A percentile compares a stretch with the other conserved stretches of the same genome.
Evolutionary conservation across 345 rosid genomes (phyloP).

Genomic region (Eucalyptus coolabah): DNA sequence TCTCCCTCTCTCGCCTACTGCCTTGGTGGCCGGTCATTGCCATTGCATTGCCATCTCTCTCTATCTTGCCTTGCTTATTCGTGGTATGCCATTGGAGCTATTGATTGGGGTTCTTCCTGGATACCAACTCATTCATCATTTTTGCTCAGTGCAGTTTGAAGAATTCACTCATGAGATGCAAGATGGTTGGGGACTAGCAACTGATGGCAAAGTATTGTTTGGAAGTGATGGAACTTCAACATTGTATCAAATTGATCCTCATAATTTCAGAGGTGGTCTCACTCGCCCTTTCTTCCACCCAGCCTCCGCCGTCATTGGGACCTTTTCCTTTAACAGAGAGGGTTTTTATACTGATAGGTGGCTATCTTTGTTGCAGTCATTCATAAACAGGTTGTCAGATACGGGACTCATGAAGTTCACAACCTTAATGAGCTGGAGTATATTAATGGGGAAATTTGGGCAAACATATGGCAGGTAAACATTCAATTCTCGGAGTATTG

Average conservation of each 20-base stretch:
- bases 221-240: slow-evolving; percentile 92
- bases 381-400: slow-evolving; percentile 33
- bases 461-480: slow-evolving; percentile 81
- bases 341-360: not conserved
- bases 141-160: slow-evolving; percentile 35
- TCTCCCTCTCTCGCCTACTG: not conserved
- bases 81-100: not conserved
- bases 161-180: slow-evolving; percentile 69
- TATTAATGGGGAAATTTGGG: slow-evolving; percentile 91
- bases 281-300: too few relatives aligned
- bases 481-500: not conserved
- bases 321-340: not conserved
- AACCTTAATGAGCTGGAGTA: slow-evolving; percentile 86
- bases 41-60: not conserved
- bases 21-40: not conserved
- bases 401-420: slow-evolving; percentile 43
- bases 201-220: slow-evolving; percentile 71
- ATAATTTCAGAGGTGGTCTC: slow-evolving; percentile 47
- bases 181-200: slow-evolving; percentile 98
- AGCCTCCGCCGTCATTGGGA: not conserved
- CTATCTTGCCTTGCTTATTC: not conserved
- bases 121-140: not conserved
- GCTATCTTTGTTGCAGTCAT: slow-evolving; percentile 35
- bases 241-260: slow-evolving; percentile 65
- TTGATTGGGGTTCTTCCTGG: not conserved